Percentiles rank a stretch among this genome's conserved stretches.
Evolutionary conservation across 805 yeast species (phyloP).

Genomic region (Candida maesae): DNA sequence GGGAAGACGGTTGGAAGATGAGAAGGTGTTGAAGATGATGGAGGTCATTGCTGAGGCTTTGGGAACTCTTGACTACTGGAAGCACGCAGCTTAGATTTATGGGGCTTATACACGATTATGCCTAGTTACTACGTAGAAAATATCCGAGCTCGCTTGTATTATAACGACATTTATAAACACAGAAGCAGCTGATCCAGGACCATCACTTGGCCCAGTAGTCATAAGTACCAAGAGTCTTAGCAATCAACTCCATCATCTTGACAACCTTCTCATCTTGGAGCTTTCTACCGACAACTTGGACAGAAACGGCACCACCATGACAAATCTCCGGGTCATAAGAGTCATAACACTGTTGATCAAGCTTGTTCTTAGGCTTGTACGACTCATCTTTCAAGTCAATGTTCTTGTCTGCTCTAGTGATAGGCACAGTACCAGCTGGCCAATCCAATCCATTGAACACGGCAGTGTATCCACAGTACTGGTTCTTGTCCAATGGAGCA

Average conservation of each 20-base stretch:
- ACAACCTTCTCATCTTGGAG: constrained; percentile 60
- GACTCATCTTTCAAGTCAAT: constrained; percentile 35
- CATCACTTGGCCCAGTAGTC: constrained; percentile 18
- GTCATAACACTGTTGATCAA: constrained; percentile 41
- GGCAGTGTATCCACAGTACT: constrained; percentile 43
- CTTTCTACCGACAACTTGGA: constrained; percentile 60
- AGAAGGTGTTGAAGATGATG: constrained; percentile 51
- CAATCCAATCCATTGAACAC: constrained; percentile 53
- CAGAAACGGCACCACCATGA: constrained; percentile 58
- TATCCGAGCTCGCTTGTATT: too few relatives aligned
- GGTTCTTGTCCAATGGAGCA: constrained; percentile 28
- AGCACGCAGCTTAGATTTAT: too few relatives aligned
- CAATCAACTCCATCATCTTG: constrained; percentile 40
- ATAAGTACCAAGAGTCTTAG: constrained; percentile 25
- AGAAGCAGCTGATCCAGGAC: not conserved
- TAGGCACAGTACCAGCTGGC: constrained; percentile 55
- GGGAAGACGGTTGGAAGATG: constrained; percentile 58
- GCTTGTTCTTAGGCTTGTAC: constrained; percentile 31
- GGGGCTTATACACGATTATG: too few relatives aligned
- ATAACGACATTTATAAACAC: too few relatives aligned
- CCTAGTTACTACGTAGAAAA: too few relatives aligned
- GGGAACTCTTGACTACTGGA: constrained; percentile 25
- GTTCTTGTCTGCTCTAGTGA: constrained; percentile 46
- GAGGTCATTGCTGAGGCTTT: constrained; percentile 30
- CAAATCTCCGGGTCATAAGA: constrained; percentile 48